Base-by-base conservation (phyloP, 768 basidiomycete genomes). In the Boletus sensibilis region DNA sequence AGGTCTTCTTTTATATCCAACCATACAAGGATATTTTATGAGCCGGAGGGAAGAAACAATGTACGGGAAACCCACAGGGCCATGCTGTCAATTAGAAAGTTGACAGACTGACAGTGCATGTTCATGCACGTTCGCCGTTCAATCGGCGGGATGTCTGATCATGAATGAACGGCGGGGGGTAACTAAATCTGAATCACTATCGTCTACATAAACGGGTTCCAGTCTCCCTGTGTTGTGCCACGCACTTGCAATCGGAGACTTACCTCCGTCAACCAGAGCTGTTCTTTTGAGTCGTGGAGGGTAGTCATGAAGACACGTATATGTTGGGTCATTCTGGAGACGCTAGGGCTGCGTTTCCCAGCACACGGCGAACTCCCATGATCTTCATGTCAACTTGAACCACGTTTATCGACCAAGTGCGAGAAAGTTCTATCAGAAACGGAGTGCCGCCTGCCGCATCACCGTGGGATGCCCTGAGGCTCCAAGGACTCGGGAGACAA, bases 51-150 rank as follows among this genome's bases (percentile, higher is more conserved):
- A 41, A 31, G 35, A 25, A 46, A 45, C 16, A 20, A 43, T 27
- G 38, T n/a, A 13, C 4, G 21, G 27, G 23, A 44, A 48, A 16
- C 34, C 2, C 34, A 55, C 37, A 29, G 21, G 18, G 23, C 6
- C 56, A 65, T 35, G 45, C n/a, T 41, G 31, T 34, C 25, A 6
- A 23, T 23, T 20, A 29, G n/a, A 29, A 18, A 21, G 5, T 16
- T 12, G 4, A 42, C 7, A 3, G 9, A 4, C 12, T 12, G 4
- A 42, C 7, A 3, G 9, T 8, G 18, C 27, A 29, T 38, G 40
- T 13, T 16, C 34, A 54, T 52, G 53, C 55, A 66, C 64, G 53
- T 66, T 65, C 57, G 50, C 42, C 55, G 29, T 25, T 52, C 7
- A 38, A 55, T 37, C n/a, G 13, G 42, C 39, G 42, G 11, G 12